Conservation (phyloP, 2,329 filamentous ascomycete species). For the Penicillium occitanis region DNA sequence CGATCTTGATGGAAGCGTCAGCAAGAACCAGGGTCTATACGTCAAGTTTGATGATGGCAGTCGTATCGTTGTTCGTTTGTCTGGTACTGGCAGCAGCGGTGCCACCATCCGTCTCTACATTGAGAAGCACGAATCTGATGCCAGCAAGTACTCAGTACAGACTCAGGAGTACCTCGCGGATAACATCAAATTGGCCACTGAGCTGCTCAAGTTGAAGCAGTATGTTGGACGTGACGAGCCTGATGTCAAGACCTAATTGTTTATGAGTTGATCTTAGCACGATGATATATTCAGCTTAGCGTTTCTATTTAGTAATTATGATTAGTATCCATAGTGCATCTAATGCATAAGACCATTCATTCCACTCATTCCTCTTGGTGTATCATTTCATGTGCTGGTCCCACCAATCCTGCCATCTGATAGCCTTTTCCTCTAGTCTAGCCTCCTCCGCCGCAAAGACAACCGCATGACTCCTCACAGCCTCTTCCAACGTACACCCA, state of each 20-base stretch:
- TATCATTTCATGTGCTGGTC: slow-evolving; percentile 46
- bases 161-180: slow-evolving; percentile 88
- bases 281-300: slow-evolving; percentile 11
- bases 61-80: slow-evolving; percentile 91
- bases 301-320: slow-evolving; percentile 6
- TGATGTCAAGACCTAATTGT: slow-evolving; percentile 83
- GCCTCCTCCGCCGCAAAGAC: slow-evolving; percentile 95
- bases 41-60: slow-evolving; percentile 92
- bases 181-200: slow-evolving; percentile 80
- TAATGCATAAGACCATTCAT: not conserved
- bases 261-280: not conserved
- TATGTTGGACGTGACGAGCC: slow-evolving; percentile 89
- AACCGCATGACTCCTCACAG: slow-evolving; percentile 83
- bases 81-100: slow-evolving; percentile 90
- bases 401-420: slow-evolving; percentile 81
- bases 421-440: slow-evolving; percentile 64
- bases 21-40: slow-evolving; percentile 93
- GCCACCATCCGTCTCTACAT: slow-evolving; percentile 97
- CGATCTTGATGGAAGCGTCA: slow-evolving; percentile 94
- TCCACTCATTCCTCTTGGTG: not conserved
- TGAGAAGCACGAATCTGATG: slow-evolving; percentile 87
- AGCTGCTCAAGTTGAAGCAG: slow-evolving; percentile 89
- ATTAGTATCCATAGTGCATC: slow-evolving; percentile 1
- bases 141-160: slow-evolving; percentile 64
- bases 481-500: slow-evolving; percentile 81